These are phyloP conservation scores for Astragalus glycyphyllos DNA, from an alignment of 306 rosid species.

Conservation along the genomic window DNA sequence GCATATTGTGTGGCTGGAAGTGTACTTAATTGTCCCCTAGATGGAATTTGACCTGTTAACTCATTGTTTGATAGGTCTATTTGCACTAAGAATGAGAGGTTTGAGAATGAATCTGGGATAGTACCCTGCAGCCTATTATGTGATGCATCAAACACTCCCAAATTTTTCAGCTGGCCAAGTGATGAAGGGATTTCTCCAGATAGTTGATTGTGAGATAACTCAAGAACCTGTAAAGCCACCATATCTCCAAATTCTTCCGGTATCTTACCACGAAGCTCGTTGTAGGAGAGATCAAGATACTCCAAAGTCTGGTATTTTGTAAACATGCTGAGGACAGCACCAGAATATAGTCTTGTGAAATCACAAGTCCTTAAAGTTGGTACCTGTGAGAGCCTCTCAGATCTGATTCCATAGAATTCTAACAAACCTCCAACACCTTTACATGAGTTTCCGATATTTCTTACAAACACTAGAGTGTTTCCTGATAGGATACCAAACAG, in stretches of 20 bases:
- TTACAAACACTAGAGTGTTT: constrained; percentile 88
- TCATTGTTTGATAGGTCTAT: constrained; percentile 91
- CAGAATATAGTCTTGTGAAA: constrained; percentile 89
- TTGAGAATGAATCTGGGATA: constrained; percentile 94
- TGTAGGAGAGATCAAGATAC: constrained; percentile 94
- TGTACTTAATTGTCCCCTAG: constrained; percentile 89
- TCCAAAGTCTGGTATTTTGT: constrained; percentile 93
- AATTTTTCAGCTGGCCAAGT: constrained; percentile 78
- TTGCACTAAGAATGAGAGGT: constrained; percentile 88
- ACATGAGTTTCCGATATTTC: constrained; percentile 89
- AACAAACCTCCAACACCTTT: constrained; percentile 96
- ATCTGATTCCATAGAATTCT: constrained; percentile 87
- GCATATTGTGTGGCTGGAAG: constrained; percentile 93
- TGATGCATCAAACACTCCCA: constrained; percentile 95
- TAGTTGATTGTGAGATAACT: constrained; percentile 85
- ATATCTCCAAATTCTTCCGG: constrained; percentile 92
- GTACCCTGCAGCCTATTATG: constrained; percentile 87
- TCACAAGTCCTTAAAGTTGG: constrained; percentile 89
- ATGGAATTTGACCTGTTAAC: constrained; percentile 86
- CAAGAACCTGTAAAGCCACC: constrained; percentile 95
- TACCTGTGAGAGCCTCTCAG: constrained; percentile 79
- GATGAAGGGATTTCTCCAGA: constrained; percentile 93
- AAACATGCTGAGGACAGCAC: constrained; percentile 83
- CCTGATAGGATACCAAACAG: constrained; percentile 85
- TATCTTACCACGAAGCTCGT: constrained; percentile 84